Conservation (phyloP, 768 basidiomycete species). For the Russula sp. region DNA sequence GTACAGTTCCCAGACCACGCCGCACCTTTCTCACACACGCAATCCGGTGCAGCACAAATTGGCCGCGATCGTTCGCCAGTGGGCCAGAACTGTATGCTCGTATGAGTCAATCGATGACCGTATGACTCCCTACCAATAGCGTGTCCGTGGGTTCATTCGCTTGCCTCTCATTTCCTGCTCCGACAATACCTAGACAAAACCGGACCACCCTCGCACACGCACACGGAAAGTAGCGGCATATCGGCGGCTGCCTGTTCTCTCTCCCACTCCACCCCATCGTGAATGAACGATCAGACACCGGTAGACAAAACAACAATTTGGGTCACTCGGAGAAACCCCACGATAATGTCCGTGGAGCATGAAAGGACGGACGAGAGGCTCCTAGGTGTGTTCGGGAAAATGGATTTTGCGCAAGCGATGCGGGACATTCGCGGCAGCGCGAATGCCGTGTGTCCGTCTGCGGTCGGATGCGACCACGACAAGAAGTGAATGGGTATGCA, state of each 20-base stretch:
- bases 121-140: constrained; percentile 3
- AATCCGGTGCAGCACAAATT: constrained; percentile 1
- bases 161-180: too few species aligned
- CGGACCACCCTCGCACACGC: too few species aligned
- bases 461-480: neutral
- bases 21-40: neutral
- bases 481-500: neutral
- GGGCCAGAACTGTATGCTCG: neutral
- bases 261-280: neutral
- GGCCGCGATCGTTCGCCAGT: constrained; percentile 14
- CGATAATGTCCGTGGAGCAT: constrained; percentile 15
- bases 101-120: neutral
- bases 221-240: neutral
- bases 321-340: constrained; percentile 10
- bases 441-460: neutral
- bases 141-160: neutral
- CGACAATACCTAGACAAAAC: neutral
- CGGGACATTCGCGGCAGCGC: constrained; percentile 9
- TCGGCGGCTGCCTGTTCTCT: neutral
- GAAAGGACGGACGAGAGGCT: neutral
- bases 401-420: constrained; percentile 1
- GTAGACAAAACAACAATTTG: neutral
- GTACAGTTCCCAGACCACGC: neutral
- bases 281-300: neutral
- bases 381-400: neutral